Percentiles rank a stretch among this genome's conserved stretches.
phyloP scores from a whole-genome alignment of 495 filamentous ascomycete species.

The Mytilinidion resinicola region DNA sequence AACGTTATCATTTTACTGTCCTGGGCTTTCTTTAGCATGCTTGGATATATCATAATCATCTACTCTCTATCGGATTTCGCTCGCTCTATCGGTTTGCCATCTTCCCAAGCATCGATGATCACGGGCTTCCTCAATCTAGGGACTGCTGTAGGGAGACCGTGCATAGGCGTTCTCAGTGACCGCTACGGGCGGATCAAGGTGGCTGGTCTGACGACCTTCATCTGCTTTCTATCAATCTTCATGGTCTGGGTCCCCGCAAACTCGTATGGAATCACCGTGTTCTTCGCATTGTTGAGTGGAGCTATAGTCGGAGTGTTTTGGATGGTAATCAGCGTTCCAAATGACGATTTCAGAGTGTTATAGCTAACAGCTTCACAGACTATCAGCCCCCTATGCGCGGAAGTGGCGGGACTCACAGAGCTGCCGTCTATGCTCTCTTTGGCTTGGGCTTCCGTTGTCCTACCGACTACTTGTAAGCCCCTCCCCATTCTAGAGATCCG shows the following conservation, averaged over 20 bases:
- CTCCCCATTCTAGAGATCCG: background rate
- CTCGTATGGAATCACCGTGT: constrained; percentile 8
- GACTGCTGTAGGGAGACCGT: constrained; percentile 19
- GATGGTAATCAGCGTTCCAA: constrained; percentile 22
- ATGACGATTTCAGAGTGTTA: background rate
- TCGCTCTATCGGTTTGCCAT: constrained; percentile 10
- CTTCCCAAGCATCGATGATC: constrained; percentile 5
- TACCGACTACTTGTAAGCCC: constrained; percentile 15
- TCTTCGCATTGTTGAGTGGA: constrained; percentile 17
- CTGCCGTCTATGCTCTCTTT: constrained; percentile 20
- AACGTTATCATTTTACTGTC: constrained; percentile 16
- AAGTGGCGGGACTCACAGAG: constrained; percentile 18
- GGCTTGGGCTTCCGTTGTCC: constrained; percentile 14
- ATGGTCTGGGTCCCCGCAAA: constrained; percentile 19
- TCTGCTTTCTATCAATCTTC: constrained; percentile 4
- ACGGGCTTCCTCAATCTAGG: constrained; percentile 20
- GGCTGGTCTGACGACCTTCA: constrained; percentile 9
- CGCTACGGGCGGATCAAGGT: constrained; percentile 15
- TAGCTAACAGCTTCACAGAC: constrained; percentile 9
- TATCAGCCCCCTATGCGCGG: constrained; percentile 21
- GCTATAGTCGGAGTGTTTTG: constrained; percentile 23
- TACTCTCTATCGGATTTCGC: constrained; percentile 22
- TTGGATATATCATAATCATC: constrained; percentile 23
- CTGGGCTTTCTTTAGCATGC: constrained; percentile 25
- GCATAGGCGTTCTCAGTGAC: constrained; percentile 16